Evolutionary conservation across 768 basidiomycete genomes (phyloP), one percentile per base, ranked within the genome.

Genomic region (Phaeotremella fagi): DNA sequence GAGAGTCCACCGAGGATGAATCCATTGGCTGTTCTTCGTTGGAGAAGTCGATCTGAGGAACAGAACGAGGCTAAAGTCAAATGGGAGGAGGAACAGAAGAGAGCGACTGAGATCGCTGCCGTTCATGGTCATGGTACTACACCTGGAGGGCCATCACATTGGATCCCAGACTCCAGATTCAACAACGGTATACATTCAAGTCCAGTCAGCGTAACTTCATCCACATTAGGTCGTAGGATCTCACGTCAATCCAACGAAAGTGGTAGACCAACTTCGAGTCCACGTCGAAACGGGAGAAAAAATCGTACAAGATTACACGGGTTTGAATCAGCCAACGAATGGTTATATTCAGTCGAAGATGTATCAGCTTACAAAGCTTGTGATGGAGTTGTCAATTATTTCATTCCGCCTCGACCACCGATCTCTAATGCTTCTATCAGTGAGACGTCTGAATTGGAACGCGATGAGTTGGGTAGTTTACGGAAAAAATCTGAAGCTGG

Each of bases 381-480:
- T n/a, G 48, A 64, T 22, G 68, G 68, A 2, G 54, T 52, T 16
- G 63, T 70, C 54, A 60, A 70, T 25, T 70, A 70, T 51, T 70
- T 70, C 37, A 66, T 70, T 15, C 64, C 68, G 11, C 64, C 64
- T 42, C 47, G 55, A 44, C 47, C 18, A 16, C 23, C 45, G 4
- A 35, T 25, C 15, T 27, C 37, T 7, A 51, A 52, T 18, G 33
- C 42, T 42, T 29, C 42, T 27, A 28, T 16, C 29, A 48, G 36
- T 3, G 35, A 29, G 20, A 43, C 9, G 20, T 36, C 9, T 20
- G 22, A 23, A 29, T 33, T 27, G 12, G 46, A 15, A 27, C 31
- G 31, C 31, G 18, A 35, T 20, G 14, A n/a, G 7, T n/a, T n/a
- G n/a, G n/a, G n/a, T n/a, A n/a, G n/a, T n/a, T n/a, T n/a, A n/a